These are phyloP conservation scores for Amanita phalloides DNA, from an alignment of 768 basidiomycete species.

Conservation along the genomic window DNA sequence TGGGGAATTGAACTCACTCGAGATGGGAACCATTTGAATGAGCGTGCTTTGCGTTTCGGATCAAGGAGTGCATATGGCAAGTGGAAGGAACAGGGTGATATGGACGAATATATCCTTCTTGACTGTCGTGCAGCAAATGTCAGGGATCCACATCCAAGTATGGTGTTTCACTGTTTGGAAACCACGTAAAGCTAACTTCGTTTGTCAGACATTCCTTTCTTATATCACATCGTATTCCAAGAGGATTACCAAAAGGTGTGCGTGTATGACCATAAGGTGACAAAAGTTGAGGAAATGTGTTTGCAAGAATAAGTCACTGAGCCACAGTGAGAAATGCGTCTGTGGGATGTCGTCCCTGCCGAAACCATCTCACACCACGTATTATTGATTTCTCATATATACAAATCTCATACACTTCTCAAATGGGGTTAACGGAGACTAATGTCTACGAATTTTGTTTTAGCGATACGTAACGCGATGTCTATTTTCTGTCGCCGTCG, in stretches of 20 bases:
- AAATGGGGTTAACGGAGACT: neutral
- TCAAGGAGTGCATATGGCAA: neutral
- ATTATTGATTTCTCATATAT: neutral
- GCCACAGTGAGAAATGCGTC: too few species aligned
- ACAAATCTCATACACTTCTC: neutral
- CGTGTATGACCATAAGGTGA: neutral
- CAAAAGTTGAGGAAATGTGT: too few species aligned
- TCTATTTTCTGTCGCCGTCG: neutral
- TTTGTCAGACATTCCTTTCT: neutral
- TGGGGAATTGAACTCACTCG: constrained; percentile 7
- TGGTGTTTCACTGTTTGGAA: neutral
- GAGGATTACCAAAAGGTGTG: neutral
- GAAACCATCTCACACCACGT: too few species aligned
- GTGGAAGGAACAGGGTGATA: neutral
- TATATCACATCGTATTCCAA: neutral
- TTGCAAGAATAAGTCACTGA: too few species aligned
- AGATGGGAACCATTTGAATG: too few species aligned
- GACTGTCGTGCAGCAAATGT: neutral
- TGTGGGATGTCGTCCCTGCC: too few species aligned
- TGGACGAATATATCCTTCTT: neutral
- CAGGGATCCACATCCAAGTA: neutral
- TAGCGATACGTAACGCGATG: neutral
- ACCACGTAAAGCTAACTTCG: neutral
- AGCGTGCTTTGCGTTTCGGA: too few species aligned
- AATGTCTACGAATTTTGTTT: neutral